phyloP scores from a whole-genome alignment of 176 grass and related monocot genomes.

The Cocos nucifera region DNA sequence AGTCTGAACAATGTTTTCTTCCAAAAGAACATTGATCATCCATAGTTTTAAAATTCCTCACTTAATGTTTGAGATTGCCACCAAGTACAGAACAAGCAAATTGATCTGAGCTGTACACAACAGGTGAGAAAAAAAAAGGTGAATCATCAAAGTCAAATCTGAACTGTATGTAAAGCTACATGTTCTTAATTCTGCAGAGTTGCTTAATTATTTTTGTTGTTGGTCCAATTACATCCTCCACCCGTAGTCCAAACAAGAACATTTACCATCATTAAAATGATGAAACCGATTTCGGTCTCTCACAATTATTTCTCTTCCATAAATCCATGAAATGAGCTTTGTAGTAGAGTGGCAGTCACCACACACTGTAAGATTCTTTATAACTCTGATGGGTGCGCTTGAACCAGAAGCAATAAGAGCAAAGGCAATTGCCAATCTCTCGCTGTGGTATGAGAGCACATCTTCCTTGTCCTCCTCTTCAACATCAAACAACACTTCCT shows the following conservation, averaged over 20 bases:
- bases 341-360: slow-evolving; percentile 1
- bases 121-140: too few species aligned
- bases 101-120: too few species aligned
- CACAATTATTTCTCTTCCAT: slow-evolving; percentile 6
- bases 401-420: not conserved
- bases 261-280: slow-evolving; percentile 1
- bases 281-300: slow-evolving; percentile 7
- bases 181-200: too few species aligned
- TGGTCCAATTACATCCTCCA: not conserved
- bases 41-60: too few species aligned
- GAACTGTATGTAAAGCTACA: too few species aligned
- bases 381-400: not conserved
- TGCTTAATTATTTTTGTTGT: too few species aligned
- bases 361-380: slow-evolving; percentile 7
- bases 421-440: slow-evolving; percentile 2
- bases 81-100: too few species aligned
- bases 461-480: slow-evolving; percentile 13
- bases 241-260: slow-evolving; percentile 5
- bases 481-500: slow-evolving; percentile 14
- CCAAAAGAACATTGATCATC: too few species aligned
- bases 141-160: too few species aligned
- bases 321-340: slow-evolving; percentile 6
- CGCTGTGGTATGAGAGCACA: not conserved
- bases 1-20: too few species aligned
- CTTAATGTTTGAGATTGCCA: too few species aligned